Conservation (phyloP, 352 stramenopile species). For the Pseudoperonospora humuli region DNA sequence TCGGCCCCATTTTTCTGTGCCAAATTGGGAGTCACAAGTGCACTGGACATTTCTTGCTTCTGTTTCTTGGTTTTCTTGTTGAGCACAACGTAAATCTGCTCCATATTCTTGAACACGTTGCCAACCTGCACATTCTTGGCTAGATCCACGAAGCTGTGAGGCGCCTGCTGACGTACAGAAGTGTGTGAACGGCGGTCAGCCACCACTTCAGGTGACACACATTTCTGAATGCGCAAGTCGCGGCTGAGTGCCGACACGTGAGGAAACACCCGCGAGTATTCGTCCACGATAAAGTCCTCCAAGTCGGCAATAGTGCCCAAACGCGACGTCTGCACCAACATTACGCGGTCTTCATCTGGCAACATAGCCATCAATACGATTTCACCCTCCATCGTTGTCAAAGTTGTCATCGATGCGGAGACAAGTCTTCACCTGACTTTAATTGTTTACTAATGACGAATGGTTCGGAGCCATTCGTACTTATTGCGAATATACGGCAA, state of each 20-base stretch:
- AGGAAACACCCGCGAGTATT: conserved; percentile 61
- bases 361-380: conserved; percentile 72
- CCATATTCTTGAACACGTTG: conserved; percentile 72
- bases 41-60: neutral
- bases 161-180: conserved; percentile 19
- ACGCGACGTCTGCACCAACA: conserved; percentile 54
- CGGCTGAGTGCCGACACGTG: conserved; percentile 31
- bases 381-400: conserved; percentile 32
- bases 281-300: conserved; percentile 50
- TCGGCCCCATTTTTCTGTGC: neutral
- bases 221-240: conserved; percentile 67
- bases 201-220: conserved; percentile 44
- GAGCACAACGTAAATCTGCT: conserved; percentile 65
- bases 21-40: neutral
- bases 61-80: conserved; percentile 20
- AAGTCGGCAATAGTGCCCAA: conserved; percentile 45
- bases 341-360: conserved; percentile 46
- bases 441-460: conserved; percentile 3
- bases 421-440: neutral
- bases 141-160: conserved; percentile 61
- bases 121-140: conserved; percentile 71
- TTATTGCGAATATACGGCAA: too few species aligned
- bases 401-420: conserved; percentile 11
- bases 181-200: conserved; percentile 37
- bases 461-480: conserved; percentile 18